Percentiles rank a stretch among this genome's conserved stretches.
Conservation (phyloP, 805 yeast genomes). For the Zygosaccharomyces bailii region DNA sequence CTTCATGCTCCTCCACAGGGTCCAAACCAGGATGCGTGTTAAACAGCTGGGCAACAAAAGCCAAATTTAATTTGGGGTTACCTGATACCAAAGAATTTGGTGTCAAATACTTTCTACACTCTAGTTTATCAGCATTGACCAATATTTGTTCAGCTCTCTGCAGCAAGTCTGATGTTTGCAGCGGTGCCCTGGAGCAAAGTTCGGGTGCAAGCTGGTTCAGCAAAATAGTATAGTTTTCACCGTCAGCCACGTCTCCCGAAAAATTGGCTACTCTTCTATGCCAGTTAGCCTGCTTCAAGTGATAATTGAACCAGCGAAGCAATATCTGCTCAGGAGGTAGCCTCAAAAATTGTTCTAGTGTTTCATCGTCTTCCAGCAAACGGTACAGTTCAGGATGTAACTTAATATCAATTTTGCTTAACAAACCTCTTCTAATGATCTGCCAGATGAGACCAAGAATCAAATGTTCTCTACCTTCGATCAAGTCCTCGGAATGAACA, state of each 20-base stretch:
- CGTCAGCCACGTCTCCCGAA: constrained; percentile 84
- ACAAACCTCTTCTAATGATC: constrained; percentile 91
- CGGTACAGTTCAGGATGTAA: constrained; percentile 95
- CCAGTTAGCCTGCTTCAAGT: constrained; percentile 89
- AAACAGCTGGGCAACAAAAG: constrained; percentile 95
- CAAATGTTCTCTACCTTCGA: constrained; percentile 91
- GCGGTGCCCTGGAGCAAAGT: constrained; percentile 75
- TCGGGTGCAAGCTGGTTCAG: constrained; percentile 86
- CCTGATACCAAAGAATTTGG: constrained; percentile 93
- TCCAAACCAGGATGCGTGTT: constrained; percentile 96
- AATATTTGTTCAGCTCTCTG: constrained; percentile 86
- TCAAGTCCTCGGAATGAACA: constrained; percentile 92
- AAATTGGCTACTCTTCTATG: constrained; percentile 82
- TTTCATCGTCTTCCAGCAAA: constrained; percentile 91
- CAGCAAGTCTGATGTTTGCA: constrained; percentile 69
- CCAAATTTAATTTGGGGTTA: constrained; percentile 92
- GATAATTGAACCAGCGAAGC: constrained; percentile 96
- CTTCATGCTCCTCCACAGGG: constrained; percentile 87
- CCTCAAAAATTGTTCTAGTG: constrained; percentile 92
- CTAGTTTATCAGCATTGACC: constrained; percentile 82
- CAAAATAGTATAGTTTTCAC: constrained; percentile 89
- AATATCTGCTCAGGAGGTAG: constrained; percentile 96
- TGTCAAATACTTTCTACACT: constrained; percentile 90
- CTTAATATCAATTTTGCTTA: constrained; percentile 92
- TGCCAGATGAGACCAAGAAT: constrained; percentile 95